Conservation (phyloP, 2,329 filamentous ascomycete species). For the Diaporthe longicolla region DNA sequence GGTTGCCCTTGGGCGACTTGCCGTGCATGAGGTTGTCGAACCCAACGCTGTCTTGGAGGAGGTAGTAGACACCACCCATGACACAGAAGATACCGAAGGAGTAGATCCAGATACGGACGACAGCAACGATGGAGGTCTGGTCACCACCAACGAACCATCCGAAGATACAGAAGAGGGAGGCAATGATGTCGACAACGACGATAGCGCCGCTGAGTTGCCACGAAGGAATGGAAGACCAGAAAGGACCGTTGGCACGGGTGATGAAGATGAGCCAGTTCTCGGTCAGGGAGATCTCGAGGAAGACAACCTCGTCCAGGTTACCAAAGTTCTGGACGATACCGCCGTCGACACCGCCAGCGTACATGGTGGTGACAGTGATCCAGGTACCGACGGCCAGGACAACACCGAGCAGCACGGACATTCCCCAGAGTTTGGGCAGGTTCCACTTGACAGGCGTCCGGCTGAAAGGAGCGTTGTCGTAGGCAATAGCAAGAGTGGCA, state of each 20-base stretch:
- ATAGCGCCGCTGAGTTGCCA: constrained; percentile 88
- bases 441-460: constrained; percentile 95
- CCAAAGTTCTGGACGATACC: constrained; percentile 94
- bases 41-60: constrained; percentile 83
- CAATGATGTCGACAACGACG: constrained; percentile 84
- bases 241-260: constrained; percentile 91
- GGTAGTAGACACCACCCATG: constrained; percentile 79
- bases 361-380: constrained; percentile 91
- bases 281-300: constrained; percentile 90
- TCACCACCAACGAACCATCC: constrained; percentile 80
- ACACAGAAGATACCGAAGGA: constrained; percentile 88
- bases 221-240: constrained; percentile 91
- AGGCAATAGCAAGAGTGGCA: constrained; percentile 91
- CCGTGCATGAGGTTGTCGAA: constrained; percentile 97
- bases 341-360: constrained; percentile 75
- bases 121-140: constrained; percentile 83
- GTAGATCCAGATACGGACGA: constrained; percentile 92
- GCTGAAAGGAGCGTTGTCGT: constrained; percentile 92
- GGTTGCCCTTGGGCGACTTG: constrained; percentile 84
- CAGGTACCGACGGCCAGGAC: constrained; percentile 88
- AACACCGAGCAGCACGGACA: constrained; percentile 86
- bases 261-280: constrained; percentile 99
- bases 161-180: constrained; percentile 88
- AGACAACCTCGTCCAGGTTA: constrained; percentile 84
- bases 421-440: constrained; percentile 92